A percentile compares a stretch with the other conserved stretches of the same genome.
Conservation (phyloP, 2,329 filamentous ascomycete species). For the Phyllosticta capitalensis region DNA sequence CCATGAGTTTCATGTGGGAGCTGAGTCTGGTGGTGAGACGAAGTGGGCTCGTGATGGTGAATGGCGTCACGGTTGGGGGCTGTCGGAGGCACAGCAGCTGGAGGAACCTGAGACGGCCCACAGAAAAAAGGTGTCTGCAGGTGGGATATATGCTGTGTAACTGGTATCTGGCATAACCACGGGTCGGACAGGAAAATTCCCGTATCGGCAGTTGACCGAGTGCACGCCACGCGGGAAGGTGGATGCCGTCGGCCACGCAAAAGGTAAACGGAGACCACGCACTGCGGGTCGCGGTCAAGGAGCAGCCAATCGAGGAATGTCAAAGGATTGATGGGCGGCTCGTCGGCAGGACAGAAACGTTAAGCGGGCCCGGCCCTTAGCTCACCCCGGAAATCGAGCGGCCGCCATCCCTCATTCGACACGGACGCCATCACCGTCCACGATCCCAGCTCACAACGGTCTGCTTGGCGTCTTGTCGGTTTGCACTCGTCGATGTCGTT, state of each 20-base stretch:
- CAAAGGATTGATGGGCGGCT: background rate
- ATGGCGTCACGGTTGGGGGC: too few relatives aligned
- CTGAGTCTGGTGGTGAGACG: background rate
- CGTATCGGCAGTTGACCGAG: background rate
- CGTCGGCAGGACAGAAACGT: background rate
- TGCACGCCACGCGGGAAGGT: background rate
- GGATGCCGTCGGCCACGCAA: background rate
- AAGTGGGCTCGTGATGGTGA: background rate
- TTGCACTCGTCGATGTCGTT: background rate
- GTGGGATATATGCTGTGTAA: background rate
- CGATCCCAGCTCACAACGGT: background rate
- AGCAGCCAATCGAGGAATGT: background rate
- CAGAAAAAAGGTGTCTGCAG: background rate
- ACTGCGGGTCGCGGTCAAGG: background rate
- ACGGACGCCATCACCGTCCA: conserved; percentile 4
- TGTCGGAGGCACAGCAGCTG: background rate
- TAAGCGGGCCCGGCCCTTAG: background rate
- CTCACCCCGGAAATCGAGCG: background rate
- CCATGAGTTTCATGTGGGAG: background rate
- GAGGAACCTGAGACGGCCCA: background rate
- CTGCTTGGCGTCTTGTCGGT: background rate
- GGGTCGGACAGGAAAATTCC: background rate
- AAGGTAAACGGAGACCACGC: background rate
- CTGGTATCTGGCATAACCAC: background rate
- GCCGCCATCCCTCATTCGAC: conserved; percentile 9